Percentiles rank a stretch among this genome's conserved stretches.
phyloP scores from a whole-genome alignment of 2,329 filamentous ascomycete species.

The Verticillium dahliae region DNA sequence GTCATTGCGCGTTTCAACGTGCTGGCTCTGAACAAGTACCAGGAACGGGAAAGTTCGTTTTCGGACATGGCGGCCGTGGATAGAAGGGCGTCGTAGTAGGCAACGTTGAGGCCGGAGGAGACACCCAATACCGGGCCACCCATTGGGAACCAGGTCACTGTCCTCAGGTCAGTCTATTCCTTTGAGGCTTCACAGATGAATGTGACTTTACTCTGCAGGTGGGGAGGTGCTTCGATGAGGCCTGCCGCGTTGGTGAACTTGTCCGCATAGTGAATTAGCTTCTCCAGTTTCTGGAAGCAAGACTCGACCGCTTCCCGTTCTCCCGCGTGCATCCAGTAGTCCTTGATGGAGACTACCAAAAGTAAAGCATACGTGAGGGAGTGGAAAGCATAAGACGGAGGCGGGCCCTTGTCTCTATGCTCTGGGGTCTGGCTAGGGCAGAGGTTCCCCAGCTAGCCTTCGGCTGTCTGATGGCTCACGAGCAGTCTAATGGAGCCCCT shows the following conservation, averaged over 20 bases:
- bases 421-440: constrained; percentile 6
- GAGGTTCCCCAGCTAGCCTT: constrained; percentile 7
- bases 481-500: constrained; percentile 6
- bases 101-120: constrained; percentile 1
- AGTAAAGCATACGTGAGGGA: constrained; percentile 7
- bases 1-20: not conserved
- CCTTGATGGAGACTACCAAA: constrained; percentile 4
- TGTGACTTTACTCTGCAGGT: constrained; percentile 4
- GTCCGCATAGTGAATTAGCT: constrained; percentile 1
- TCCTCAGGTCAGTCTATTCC: not conserved
- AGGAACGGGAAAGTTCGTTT: not conserved
- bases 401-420: constrained; percentile 1
- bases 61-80: not conserved
- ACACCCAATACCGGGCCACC: constrained; percentile 4
- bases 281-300: constrained; percentile 1
- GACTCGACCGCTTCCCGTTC: not conserved
- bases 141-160: constrained; percentile 7
- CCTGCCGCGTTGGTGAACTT: constrained; percentile 1
- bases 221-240: constrained; percentile 3
- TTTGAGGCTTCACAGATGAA: too few relatives aligned
- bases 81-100: constrained; percentile 6
- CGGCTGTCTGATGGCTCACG: constrained; percentile 4
- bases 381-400: constrained; percentile 7
- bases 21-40: not conserved
- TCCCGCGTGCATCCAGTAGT: constrained; percentile 7